Conservation (phyloP, 2,329 filamentous ascomycete genomes). For the Aspergillus floridensis region DNA sequence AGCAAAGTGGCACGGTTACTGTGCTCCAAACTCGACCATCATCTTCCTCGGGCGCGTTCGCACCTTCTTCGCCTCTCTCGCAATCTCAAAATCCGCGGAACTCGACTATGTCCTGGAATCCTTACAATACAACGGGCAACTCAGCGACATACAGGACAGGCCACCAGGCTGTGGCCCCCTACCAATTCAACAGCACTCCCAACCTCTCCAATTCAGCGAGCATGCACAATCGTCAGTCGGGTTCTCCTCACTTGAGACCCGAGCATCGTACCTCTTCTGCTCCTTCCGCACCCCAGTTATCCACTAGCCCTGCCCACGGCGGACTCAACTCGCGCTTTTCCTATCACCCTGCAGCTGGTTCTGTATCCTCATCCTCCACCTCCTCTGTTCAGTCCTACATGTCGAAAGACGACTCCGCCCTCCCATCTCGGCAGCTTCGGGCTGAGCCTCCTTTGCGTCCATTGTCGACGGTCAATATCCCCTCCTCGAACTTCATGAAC, state of each 20-base stretch:
- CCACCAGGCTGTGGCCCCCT: constrained; percentile 68
- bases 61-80: constrained; percentile 30
- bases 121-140: constrained; percentile 41
- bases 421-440: constrained; percentile 40
- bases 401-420: constrained; percentile 51
- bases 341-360: constrained; percentile 51
- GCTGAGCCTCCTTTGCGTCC: constrained; percentile 41
- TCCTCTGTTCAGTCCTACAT: constrained; percentile 45
- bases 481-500: constrained; percentile 55
- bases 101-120: constrained; percentile 41
- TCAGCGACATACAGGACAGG: constrained; percentile 48
- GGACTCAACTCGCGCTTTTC: constrained; percentile 36
- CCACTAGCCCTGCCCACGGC: constrained; percentile 30
- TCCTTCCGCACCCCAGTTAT: constrained; percentile 46
- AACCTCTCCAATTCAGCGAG: constrained; percentile 54
- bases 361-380: constrained; percentile 53
- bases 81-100: constrained; percentile 41
- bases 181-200: constrained; percentile 72
- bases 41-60: constrained; percentile 61
- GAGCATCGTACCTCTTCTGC: constrained; percentile 57
- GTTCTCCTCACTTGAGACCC: constrained; percentile 53
- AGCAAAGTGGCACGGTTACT: constrained; percentile 69
- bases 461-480: constrained; percentile 50
- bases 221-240: constrained; percentile 54
- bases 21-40: constrained; percentile 73